Percentiles rank a stretch among this genome's conserved stretches.
Evolutionary conservation across 2,329 filamentous ascomycete genomes (phyloP).

Genomic region (Chaetomium sp.): DNA sequence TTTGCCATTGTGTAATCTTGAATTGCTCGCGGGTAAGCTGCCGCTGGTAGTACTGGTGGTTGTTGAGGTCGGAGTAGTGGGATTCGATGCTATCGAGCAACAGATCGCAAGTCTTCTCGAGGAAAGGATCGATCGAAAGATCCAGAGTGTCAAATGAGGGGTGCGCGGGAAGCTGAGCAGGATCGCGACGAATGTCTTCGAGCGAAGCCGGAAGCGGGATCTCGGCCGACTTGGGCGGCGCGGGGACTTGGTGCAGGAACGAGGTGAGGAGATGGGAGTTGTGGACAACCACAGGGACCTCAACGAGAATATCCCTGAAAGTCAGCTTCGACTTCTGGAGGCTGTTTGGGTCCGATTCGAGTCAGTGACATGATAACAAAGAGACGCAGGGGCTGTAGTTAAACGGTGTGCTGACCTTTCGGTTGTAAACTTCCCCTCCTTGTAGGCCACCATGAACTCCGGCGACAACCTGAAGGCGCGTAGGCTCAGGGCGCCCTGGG

Average conservation of each 20-base stretch:
- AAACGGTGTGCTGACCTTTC: conserved; percentile 68
- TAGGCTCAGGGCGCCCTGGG: conserved; percentile 85
- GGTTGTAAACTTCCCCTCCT: conserved; percentile 96
- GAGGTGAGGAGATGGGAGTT: conserved; percentile 97
- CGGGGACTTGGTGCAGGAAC: conserved; percentile 89
- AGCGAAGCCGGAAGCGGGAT: conserved; percentile 78
- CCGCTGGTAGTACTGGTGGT: conserved; percentile 95
- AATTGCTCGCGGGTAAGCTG: conserved; percentile 90
- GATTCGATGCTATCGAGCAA: conserved; percentile 95
- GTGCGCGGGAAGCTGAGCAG: conserved; percentile 67
- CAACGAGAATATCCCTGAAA: conserved; percentile 90
- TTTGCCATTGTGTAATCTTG: conserved; percentile 96
- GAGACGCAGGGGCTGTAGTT: conserved; percentile 34
- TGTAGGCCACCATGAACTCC: conserved; percentile 85
- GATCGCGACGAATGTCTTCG: conserved; percentile 70
- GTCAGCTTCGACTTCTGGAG: conserved; percentile 92
- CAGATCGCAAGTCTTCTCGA: conserved; percentile 97
- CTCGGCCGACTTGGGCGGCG: conserved; percentile 64
- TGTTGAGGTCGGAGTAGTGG: conserved; percentile 98
- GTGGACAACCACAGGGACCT: conserved; percentile 86
- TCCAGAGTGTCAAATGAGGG: conserved; percentile 90
- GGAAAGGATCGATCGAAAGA: conserved; percentile 92
- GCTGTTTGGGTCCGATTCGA: conserved; percentile 50
- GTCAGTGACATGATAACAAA: conserved; percentile 7
- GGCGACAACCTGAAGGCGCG: conserved; percentile 89